Base-by-base conservation (phyloP, 169 alveolate species). In the Babesia divergens region DNA sequence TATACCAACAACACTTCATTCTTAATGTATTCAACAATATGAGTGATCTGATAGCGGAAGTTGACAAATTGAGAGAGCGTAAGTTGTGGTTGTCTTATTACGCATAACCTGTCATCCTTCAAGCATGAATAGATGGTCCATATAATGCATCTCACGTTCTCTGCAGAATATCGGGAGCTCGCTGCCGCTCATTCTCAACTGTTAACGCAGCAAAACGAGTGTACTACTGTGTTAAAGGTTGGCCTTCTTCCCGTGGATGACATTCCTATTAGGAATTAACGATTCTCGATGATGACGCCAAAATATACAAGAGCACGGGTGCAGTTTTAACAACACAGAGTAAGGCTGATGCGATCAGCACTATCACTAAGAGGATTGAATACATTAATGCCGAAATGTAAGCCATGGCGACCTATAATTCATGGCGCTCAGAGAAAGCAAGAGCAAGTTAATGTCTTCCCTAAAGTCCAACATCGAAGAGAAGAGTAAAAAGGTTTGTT, bases 151-250 rank as follows among this genome's bases (percentile, higher is more conserved):
- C 74, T 9, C 66, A 20, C 38, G 16, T 6, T 18, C 24, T n/a
- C 11, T 31, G 16, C 68, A 79, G 87, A 79, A 37, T 65, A 68
- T 77, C 55, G 76, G 9, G 83, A 79, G 31, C 71, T 51, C 52
- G 47, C 76, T n/a, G 46, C 65, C 0, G 83, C 65, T 6, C 75
- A 79, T 53, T 59, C 82, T 14, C 83, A 79, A 56, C 76, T 79
- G 28, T 38, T 68, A n/a, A 79, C 87, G 20, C 87, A 79, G 52
- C 79, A 69, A 31, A 79, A 58, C 53, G 87, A 79, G 58, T 68
- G 74, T 26, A 68, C 54, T 2, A 55, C 69, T 0, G 87, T 62
- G 37, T 38, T 79, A 38, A 62, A 79, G 58, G 87, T 62, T 22
- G 24, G 40, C 34, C 18, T 14, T n/a, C 26, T 16, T 18, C 26